These are phyloP conservation scores for Cinnamomum chago DNA, from an alignment of 164 flowering plant genomes.

Conservation along the genomic window DNA sequence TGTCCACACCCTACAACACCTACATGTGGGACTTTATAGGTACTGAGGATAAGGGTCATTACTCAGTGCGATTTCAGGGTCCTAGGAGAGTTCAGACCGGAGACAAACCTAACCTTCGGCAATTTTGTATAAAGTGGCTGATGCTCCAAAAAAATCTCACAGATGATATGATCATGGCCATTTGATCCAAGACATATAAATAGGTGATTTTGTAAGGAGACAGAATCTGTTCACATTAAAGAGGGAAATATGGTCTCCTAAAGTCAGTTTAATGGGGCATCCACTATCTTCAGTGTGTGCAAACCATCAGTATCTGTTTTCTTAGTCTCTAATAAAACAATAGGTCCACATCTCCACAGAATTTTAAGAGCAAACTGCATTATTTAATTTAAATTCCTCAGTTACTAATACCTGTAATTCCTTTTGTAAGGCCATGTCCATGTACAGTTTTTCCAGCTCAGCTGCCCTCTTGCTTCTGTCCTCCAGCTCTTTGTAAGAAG, in stretches of 20 bases:
- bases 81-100: no score
- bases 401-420: conserved; percentile 57
- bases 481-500: conserved; percentile 71
- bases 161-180: no score
- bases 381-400: not conserved
- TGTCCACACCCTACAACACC: not conserved
- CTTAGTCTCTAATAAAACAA: not conserved
- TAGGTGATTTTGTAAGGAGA: not conserved
- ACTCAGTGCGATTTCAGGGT: no score
- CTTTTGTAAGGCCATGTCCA: conserved; percentile 70
- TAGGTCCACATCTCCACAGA: no score
- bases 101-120: no score
- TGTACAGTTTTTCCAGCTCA: conserved; percentile 55
- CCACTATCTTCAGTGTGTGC: not conserved
- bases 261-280: not conserved
- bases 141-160: not conserved
- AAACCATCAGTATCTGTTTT: not conserved
- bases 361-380: not conserved
- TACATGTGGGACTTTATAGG: not conserved
- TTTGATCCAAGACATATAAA: not conserved
- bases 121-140: not conserved
- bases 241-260: not conserved
- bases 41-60: no score
- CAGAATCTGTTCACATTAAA: not conserved
- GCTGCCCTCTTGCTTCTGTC: conserved; percentile 51